Conservation (phyloP, 257 asterid species). For the Fraxinus quadrangulata region DNA sequence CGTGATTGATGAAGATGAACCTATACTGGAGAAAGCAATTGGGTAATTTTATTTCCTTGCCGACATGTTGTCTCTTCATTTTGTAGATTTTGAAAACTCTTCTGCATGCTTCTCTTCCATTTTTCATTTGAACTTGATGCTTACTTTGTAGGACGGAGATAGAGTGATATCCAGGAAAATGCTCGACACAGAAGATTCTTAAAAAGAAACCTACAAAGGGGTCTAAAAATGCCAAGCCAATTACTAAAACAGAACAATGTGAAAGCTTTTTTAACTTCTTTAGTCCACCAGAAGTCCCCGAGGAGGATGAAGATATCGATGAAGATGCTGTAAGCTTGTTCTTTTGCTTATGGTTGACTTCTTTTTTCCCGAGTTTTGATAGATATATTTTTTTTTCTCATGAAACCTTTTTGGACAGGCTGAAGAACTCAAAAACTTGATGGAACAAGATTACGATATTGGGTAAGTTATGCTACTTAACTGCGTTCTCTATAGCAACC, state of each 20-base stretch:
- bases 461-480: constrained; percentile 48
- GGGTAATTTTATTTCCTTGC: constrained; percentile 51
- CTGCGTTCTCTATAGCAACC: background rate
- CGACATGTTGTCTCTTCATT: background rate
- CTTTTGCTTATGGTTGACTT: background rate
- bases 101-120: background rate
- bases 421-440: constrained; percentile 71
- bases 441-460: constrained; percentile 87
- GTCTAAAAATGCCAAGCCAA: constrained; percentile 66
- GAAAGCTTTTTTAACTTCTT: constrained; percentile 92
- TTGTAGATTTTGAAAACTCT: background rate
- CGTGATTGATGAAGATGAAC: constrained; percentile 90
- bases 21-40: constrained; percentile 84
- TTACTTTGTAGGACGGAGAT: constrained; percentile 62
- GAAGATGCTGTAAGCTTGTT: constrained; percentile 71
- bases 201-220: constrained; percentile 91
- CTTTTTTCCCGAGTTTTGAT: background rate
- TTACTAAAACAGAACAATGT: constrained; percentile 76
- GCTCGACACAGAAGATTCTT: constrained; percentile 69
- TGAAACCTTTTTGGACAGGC: constrained; percentile 44
- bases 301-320: constrained; percentile 78
- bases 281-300: constrained; percentile 84
- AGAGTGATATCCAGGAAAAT: constrained; percentile 79
- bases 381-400: background rate
- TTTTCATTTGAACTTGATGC: background rate